Conservation (phyloP, 139 green algal species). For the Spirogloea muscicola region DNA sequence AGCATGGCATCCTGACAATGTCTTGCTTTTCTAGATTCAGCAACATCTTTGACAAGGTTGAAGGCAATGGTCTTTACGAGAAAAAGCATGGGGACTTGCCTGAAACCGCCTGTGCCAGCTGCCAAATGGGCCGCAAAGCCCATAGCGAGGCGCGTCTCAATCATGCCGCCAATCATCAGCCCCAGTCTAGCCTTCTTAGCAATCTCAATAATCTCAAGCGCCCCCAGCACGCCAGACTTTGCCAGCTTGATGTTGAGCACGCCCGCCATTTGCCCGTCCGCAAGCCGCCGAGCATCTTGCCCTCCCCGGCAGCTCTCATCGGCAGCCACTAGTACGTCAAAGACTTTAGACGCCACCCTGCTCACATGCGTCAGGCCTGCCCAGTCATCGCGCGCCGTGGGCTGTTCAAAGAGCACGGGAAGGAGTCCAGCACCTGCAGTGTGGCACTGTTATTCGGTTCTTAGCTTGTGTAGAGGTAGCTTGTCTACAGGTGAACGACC, state of each 20-base stretch:
- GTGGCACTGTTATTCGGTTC: no score
- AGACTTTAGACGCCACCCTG: neutral
- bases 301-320: slow-evolving; percentile 15
- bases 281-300: slow-evolving; percentile 12
- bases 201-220: slow-evolving; percentile 19
- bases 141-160: slow-evolving; percentile 45
- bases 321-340: neutral
- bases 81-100: slow-evolving; percentile 2
- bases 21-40: no score
- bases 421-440: no score
- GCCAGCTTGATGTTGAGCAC: slow-evolving; percentile 40
- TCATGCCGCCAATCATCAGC: slow-evolving; percentile 45
- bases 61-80: neutral
- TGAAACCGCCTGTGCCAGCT: slow-evolving; percentile 29
- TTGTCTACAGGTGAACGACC: no score
- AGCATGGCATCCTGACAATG: no score
- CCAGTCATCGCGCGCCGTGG: slow-evolving; percentile 4
- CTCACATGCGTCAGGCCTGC: neutral
- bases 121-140: slow-evolving; percentile 39
- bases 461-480: no score
- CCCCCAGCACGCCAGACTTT: slow-evolving; percentile 18
- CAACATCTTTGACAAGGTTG: no score
- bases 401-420: slow-evolving; percentile 24
- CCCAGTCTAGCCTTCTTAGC: neutral
- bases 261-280: neutral